A percentile compares a stretch with the other conserved stretches of the same genome.
phyloP scores from a whole-genome alignment of 768 basidiomycete genomes.

The Mycena pura region DNA sequence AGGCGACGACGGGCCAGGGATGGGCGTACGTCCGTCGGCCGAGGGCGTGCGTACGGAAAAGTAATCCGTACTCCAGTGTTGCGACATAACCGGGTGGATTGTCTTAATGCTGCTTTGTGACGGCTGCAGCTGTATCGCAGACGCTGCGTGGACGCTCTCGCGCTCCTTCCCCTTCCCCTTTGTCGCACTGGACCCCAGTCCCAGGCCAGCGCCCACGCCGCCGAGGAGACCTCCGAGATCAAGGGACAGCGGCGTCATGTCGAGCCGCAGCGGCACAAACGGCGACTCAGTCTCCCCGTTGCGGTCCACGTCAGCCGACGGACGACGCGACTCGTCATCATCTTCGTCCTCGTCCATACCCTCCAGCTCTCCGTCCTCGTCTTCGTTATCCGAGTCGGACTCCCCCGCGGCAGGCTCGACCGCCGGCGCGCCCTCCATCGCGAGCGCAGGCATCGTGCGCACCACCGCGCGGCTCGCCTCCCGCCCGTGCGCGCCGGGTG shows the following conservation, averaged over 20 bases:
- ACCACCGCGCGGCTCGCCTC: slow-evolving; percentile 48
- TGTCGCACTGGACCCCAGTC: slow-evolving; percentile 18
- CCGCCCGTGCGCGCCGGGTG: slow-evolving; percentile 29
- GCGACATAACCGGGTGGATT: too few relatives aligned
- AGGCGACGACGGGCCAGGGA: not conserved
- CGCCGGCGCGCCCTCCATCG: slow-evolving; percentile 41
- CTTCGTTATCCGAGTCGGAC: slow-evolving; percentile 45
- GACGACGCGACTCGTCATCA: slow-evolving; percentile 31
- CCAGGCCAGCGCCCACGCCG: not conserved
- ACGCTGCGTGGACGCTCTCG: slow-evolving; percentile 8
- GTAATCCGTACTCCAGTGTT: slow-evolving; percentile 25
- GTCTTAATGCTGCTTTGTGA: not conserved
- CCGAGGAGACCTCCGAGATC: slow-evolving; percentile 34
- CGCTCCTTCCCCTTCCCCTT: slow-evolving; percentile 36
- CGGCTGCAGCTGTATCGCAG: not conserved
- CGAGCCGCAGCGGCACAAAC: slow-evolving; percentile 34
- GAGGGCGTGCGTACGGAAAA: slow-evolving; percentile 33
- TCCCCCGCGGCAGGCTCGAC: slow-evolving; percentile 42
- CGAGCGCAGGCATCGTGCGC: slow-evolving; percentile 62
- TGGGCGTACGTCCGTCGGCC: slow-evolving; percentile 17
- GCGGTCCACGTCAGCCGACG: slow-evolving; percentile 31
- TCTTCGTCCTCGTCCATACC: slow-evolving; percentile 44
- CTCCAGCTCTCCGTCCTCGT: slow-evolving; percentile 36
- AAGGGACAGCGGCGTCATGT: slow-evolving; percentile 40
- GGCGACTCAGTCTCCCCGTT: slow-evolving; percentile 22